phyloP scores from a whole-genome alignment of 148 eudicot species.

The Rhododendron williamsianum region DNA sequence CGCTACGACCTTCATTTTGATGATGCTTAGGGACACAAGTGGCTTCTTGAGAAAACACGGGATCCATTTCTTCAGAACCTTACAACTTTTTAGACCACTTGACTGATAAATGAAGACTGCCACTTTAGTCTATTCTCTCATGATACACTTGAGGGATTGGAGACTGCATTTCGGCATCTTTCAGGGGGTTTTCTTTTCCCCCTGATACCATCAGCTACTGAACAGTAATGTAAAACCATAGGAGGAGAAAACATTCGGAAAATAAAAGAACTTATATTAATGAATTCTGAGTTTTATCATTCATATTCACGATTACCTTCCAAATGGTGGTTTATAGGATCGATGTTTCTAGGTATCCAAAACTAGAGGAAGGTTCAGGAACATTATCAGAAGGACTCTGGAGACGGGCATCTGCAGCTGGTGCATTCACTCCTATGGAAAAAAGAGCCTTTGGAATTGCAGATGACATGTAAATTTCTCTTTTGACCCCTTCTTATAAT shows the following conservation, averaged over 20 bases:
- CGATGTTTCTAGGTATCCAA: slow-evolving; percentile 48
- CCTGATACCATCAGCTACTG: neutral
- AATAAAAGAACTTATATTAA: neutral
- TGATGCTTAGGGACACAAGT: neutral
- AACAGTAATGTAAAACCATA: neutral
- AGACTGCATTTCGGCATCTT: neutral
- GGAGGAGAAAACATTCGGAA: neutral
- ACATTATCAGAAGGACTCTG: slow-evolving; percentile 77
- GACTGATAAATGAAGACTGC: neutral
- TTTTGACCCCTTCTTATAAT: neutral
- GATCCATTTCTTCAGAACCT: neutral
- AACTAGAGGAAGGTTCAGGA: slow-evolving; percentile 54
- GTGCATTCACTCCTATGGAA: slow-evolving; percentile 74
- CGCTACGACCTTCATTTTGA: neutral
- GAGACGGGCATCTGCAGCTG: slow-evolving; percentile 86
- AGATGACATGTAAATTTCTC: slow-evolving; percentile 73
- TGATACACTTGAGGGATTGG: neutral
- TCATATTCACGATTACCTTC: neutral
- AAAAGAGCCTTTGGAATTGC: slow-evolving; percentile 92
- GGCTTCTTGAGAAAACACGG: neutral
- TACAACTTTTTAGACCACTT: neutral
- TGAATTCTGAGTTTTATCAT: neutral
- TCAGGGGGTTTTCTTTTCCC: neutral
- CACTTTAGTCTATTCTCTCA: neutral
- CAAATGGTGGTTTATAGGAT: slow-evolving; percentile 8